Base-by-base conservation (phyloP, 495 filamentous ascomycete species). In the Podospora anserina region DNA sequence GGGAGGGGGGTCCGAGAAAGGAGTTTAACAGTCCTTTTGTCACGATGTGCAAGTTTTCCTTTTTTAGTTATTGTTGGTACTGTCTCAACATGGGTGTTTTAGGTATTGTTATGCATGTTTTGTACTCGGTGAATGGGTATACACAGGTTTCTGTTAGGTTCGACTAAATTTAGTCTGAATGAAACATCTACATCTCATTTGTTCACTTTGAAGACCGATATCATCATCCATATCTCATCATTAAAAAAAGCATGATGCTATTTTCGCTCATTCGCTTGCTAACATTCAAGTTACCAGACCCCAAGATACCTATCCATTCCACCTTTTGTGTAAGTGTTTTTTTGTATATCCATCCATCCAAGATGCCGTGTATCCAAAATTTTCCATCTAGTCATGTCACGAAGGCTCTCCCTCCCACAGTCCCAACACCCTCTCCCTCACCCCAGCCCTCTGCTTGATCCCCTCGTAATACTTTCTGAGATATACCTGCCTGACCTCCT, bases 401-500 rank as follows among this genome's bases (percentile, higher is more conserved):
- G 27, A 27, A 44, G n/a, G 62, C 60, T 61, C 39, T n/a, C 30
- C 11, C 4, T 58, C 34, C 23, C 34, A 20, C 55, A 62, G 44
- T 4, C 67, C 80, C 65, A 87, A 59, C 11, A 85, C 79, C 58
- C 79, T 79, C 20, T 74, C 81, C 9, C 9, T 49, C 23, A 86
- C 82, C 28, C 84, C 79, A 19, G 82, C 81, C 39, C 86, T 79
- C 62, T 80, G 80, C 70, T 75, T 78, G 26, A 89, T 82, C 16
- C 81, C 79, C 0, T 75, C 70, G 69, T 88, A 86, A 69, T 90
- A 90, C 44, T 75, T 78, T n/a, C 70, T 69, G n/a, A 90, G 20
- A 69, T 69, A 56, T 30, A 57, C 70, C 13, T 63, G 30, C 61
- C 13, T 32, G 26, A 26, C 19, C 15, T 20, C 61, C 20, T 63